Percentiles rank a stretch among this genome's conserved stretches.
These are phyloP conservation scores for Chrysanthemum seticuspe DNA, from an alignment of 129 eudicot species.

Conservation along the genomic window DNA sequence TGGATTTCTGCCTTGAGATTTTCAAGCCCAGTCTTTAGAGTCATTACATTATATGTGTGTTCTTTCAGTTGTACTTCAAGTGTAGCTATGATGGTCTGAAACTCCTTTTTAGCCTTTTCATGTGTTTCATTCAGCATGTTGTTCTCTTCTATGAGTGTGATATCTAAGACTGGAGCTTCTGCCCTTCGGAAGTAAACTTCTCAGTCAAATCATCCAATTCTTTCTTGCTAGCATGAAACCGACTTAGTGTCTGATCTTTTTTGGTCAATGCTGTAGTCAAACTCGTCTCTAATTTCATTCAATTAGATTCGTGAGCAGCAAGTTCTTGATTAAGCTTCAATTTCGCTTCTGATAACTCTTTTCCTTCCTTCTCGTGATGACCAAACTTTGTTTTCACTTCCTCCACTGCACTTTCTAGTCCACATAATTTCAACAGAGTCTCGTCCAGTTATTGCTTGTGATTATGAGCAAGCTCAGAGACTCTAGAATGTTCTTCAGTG, in stretches of 20 bases:
- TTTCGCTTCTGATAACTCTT: conserved; percentile 51
- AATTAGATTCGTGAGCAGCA: conserved; percentile 45
- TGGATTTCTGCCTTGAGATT: conserved; percentile 44
- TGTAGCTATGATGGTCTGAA: conserved; percentile 43
- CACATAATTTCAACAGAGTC: conserved; percentile 32
- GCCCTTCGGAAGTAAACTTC: conserved; percentile 55
- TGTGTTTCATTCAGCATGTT: conserved; percentile 53
- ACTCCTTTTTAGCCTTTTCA: conserved; percentile 59
- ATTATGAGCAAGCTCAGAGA: conserved; percentile 51
- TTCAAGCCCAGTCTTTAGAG: conserved; percentile 57
- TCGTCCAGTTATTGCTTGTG: conserved; percentile 51
- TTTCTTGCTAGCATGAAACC: conserved; percentile 44
- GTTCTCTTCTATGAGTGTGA: conserved; percentile 77
- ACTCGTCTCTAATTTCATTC: conserved; percentile 47
- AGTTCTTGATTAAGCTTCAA: conserved; percentile 67
- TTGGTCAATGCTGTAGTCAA: conserved; percentile 50
- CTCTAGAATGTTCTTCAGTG: conserved; percentile 66
- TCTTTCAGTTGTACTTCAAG: conserved; percentile 79
- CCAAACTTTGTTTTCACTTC: conserved; percentile 45
- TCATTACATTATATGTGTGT: conserved; percentile 45
- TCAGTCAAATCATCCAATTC: conserved; percentile 57
- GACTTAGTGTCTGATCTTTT: conserved; percentile 43
- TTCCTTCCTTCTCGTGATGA: conserved; percentile 26
- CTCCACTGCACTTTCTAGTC: conserved; percentile 40
- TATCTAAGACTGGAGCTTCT: conserved; percentile 77